Evolutionary conservation across 176 grass and related monocot genomes (phyloP), one percentile per base, ranked within the genome.

Genomic region (Cenchrus purpureus): DNA sequence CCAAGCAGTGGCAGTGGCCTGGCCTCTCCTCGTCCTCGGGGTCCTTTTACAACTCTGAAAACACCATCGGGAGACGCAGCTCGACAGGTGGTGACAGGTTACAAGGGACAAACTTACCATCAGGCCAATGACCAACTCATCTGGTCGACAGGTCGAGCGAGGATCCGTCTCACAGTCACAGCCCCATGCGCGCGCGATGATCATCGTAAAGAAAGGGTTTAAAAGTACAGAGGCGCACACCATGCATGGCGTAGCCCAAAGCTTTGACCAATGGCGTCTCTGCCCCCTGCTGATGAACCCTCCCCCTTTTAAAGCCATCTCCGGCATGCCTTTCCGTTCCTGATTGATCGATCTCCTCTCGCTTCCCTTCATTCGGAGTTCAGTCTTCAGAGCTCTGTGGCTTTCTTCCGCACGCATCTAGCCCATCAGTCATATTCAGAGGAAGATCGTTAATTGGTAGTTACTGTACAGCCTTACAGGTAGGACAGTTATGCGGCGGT

Each of bases 261-360:
- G 79, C 79, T 87, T 90, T 90, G 91, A 90, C 85, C 87, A 81
- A 82, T 90, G 65, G 65, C 19, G 56, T 68, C 58, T 11, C 15
- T 19, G 14, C 11, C 22, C 17, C 6, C 13, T 14, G 0, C 13
- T 2, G 6, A 17, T n/a, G 2, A 59, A 6, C 56, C 8, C 0
- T 2, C 8, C 51, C 53, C 73, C 31, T 32, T 89, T 80, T 84
- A 78, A 83, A 86, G 73, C 12, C 75, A 28, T 29, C 77, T 17
- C 40, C 15, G 34, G 34, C 44, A 15, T 31, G 44, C 59, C 49
- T 37, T 65, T 83, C 32, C 76, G 11, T 9, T 64, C 65, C 34
- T 74, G 37, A 29, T 73, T 32, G 14, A 55, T 16, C 53, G 5
- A 16, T 76, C 89, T 88, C 74, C 12, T 51, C 10, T 25, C 45